These are phyloP conservation scores for Huiozyma sinensis DNA, from an alignment of 805 yeast genomes.

Conservation along the genomic window DNA sequence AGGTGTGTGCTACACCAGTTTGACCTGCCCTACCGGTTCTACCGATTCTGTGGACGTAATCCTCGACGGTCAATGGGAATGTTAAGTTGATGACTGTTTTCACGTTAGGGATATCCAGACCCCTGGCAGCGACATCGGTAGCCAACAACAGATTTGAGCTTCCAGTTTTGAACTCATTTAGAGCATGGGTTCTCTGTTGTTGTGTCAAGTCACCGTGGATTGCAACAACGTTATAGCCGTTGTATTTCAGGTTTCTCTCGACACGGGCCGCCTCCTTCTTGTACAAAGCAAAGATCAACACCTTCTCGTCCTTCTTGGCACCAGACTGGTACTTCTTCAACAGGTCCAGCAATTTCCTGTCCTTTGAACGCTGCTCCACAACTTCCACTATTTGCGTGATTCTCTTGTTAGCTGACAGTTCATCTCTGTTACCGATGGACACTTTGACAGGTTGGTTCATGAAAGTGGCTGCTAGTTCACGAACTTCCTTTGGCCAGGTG, in stretches of 20 bases:
- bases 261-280: slow-evolving; percentile 93
- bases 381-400: slow-evolving; percentile 92
- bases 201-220: slow-evolving; percentile 94
- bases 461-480: slow-evolving; percentile 78
- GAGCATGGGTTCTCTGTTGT: slow-evolving; percentile 81
- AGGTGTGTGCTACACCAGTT: slow-evolving; percentile 87
- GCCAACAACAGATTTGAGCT: slow-evolving; percentile 70
- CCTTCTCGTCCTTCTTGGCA: slow-evolving; percentile 59
- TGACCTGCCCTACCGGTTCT: slow-evolving; percentile 98
- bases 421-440: slow-evolving; percentile 89
- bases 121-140: slow-evolving; percentile 97
- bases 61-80: slow-evolving; percentile 93
- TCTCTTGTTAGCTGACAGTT: slow-evolving; percentile 86
- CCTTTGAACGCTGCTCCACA: slow-evolving; percentile 71
- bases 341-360: slow-evolving; percentile 59
- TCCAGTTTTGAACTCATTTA: slow-evolving; percentile 77
- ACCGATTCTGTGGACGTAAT: slow-evolving; percentile 94
- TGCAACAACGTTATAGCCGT: slow-evolving; percentile 78
- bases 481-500: slow-evolving; percentile 99
- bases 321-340: slow-evolving; percentile 68
- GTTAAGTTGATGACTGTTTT: slow-evolving; percentile 90
- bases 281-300: slow-evolving; percentile 85
- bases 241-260: slow-evolving; percentile 60
- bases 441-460: slow-evolving; percentile 83
- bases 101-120: slow-evolving; percentile 94